Evolutionary conservation across 108 stramenopile genomes (phyloP), one percentile per base, ranked within the genome.

Genomic region (Asterionellopsis glacialis): DNA sequence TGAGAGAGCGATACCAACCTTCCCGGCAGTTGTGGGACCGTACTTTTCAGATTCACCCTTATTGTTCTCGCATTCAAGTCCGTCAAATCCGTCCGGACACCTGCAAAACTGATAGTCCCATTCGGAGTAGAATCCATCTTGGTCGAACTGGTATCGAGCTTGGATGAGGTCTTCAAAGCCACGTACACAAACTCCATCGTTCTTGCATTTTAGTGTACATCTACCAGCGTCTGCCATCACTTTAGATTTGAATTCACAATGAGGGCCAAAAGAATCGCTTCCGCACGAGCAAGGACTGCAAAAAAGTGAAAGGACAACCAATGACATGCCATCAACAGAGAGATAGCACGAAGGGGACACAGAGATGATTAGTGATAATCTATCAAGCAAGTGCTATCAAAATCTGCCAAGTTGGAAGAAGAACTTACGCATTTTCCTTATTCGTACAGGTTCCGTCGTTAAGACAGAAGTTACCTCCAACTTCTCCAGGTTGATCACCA

Each of bases 161-260:
- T 19, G 33, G 16, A 19, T 19, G 39, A 13, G 33, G 11, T 57
- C 39, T 22, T 57, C 39, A 23, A 70, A 52, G 9, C 76, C 81
- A 11, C 74, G 39, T n/a, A 67, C 48, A 43, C 81, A 82, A 0
- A 39, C 18, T 0, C 80, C 80, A 11, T 47, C 72, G 61, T 74
- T 71, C 23, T 59, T 24, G 50, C 81, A 82, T 0, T 56, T 26
- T 51, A 82, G 38, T 22, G 22, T 50, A 52, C 81, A 82, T 10
- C 65, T 63, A 3, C 75, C 2, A 5, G 33, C 33, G 5, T 33
- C 7, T 33, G 33, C 73, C 23, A 82, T 57, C 14, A 55, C 16
- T 27, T 2, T 7, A 2, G 1, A 41, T 11, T 64, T 33, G 64
- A 72, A 82, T 39, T 82, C 76, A 41, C 81, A 82, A 53, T 82